Base-by-base conservation (phyloP, 495 filamentous ascomycete genomes). In the Trypethelium eluteriae region DNA sequence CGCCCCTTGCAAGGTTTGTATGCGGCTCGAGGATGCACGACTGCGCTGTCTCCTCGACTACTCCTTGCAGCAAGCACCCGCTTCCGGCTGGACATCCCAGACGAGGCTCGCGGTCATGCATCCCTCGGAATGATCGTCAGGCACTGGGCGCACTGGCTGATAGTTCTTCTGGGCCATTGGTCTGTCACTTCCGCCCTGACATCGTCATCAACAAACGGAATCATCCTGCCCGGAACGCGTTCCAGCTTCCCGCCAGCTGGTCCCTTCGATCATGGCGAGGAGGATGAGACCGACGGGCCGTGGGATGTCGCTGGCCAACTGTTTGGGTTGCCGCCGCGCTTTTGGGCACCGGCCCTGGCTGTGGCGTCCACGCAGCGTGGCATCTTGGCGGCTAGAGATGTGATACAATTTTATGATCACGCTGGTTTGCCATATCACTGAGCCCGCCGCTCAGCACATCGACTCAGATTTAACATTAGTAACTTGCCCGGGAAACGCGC, bases 381-480 rank as follows among this genome's bases (percentile, higher is more conserved):
- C 53, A 59, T 59, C 53, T 35, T 59, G 53, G 53, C 53, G 53
- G 53, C 53, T 59, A 59, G 53, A 59, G 25, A 59, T 59, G 53
- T 59, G 53, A 59, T 59, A 59, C 53, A 36, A 59, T n/a, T 59
- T 59, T 36, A 59, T 35, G 25, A 59, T 14, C 7, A 35, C 49
- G n/a, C 49, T 5, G 16, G 16, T 25, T 14, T 44, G 41, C 14
- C 41, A 44, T 44, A 44, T 44, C 14, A 44, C 14, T 44, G 41
- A 44, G 7, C 14, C 6, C 41, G 41, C 41, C 41, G 25, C 41
- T 14, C 41, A 44, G 41, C 41, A 44, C 41, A 14, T 14, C 41
- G 6, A 44, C 7, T 7, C 41, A 44, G 14, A 14, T 14, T 14
- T 7, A 44, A 14, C 14, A 14, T 7, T 44, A 44, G 41, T 7